Percentiles rank a stretch among this genome's conserved stretches.
Evolutionary conservation across 306 rosid species (phyloP).

Genomic region (Rosa multiflora): DNA sequence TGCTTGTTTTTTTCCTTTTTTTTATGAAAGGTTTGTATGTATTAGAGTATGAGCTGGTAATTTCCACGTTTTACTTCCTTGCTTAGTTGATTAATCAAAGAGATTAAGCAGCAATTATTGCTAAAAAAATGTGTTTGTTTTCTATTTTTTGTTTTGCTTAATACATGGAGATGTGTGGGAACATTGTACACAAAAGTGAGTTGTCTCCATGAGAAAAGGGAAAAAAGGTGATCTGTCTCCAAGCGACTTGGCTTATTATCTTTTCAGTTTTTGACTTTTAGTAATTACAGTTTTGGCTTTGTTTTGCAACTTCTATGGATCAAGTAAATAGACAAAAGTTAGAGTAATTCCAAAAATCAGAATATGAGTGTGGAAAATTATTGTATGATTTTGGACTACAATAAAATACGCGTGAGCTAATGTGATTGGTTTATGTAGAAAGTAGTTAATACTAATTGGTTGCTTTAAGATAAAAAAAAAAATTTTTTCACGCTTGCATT

Average conservation of each 20-base stretch:
- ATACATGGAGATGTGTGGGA: background rate
- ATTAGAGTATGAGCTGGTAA: background rate
- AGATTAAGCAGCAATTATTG: background rate
- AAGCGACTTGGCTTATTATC: background rate
- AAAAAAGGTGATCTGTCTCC: background rate
- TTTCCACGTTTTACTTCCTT: background rate
- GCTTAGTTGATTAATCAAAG: background rate
- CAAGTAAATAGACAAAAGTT: background rate
- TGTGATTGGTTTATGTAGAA: too few relatives aligned
- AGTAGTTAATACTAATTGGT: too few relatives aligned
- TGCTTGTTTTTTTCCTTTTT: background rate
- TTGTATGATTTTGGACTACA: too few relatives aligned
- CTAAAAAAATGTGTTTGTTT: background rate
- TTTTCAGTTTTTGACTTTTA: background rate
- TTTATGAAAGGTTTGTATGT: background rate
- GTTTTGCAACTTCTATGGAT: too few relatives aligned
- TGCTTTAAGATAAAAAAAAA: too few relatives aligned
- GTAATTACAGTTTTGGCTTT: background rate
- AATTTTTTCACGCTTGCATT: too few relatives aligned
- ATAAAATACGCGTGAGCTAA: too few relatives aligned
- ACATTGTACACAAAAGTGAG: background rate
- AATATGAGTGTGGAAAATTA: too few relatives aligned
- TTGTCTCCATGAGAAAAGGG: background rate
- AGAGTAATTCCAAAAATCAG: background rate
- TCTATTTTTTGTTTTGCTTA: background rate